A percentile compares a stretch with the other conserved stretches of the same genome.
phyloP scores from a whole-genome alignment of 2,329 filamentous ascomycete species.

The Gnomoniopsis sp. region DNA sequence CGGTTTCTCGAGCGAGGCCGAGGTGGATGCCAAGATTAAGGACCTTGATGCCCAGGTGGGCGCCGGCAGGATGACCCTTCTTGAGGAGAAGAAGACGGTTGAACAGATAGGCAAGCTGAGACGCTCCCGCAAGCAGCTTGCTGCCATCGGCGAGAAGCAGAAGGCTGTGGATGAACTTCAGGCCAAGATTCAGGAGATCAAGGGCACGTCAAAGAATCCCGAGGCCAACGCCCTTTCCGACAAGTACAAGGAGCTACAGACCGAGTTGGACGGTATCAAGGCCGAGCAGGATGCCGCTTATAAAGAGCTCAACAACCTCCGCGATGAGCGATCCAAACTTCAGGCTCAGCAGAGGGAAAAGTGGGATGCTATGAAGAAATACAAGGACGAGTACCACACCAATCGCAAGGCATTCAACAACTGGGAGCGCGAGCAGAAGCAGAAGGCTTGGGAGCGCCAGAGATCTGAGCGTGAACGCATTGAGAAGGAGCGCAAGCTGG shows the following conservation, averaged over 20 bases:
- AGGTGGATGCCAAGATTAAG: conserved; percentile 80
- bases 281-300: conserved; percentile 86
- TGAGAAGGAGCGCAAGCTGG: conserved; percentile 70
- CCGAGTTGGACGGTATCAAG: conserved; percentile 86
- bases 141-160: conserved; percentile 77
- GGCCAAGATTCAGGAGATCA: conserved; percentile 82
- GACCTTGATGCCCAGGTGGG: conserved; percentile 82
- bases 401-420: conserved; percentile 78
- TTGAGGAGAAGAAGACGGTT: conserved; percentile 95
- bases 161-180: conserved; percentile 87
- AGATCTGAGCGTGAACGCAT: conserved; percentile 76
- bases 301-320: conserved; percentile 80
- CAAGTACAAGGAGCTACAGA: conserved; percentile 78
- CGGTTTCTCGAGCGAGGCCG: conserved; percentile 81
- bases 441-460: conserved; percentile 71
- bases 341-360: conserved; percentile 85
- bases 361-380: conserved; percentile 73
- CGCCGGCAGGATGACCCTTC: conserved; percentile 86
- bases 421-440: conserved; percentile 80
- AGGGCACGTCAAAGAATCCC: conserved; percentile 86
- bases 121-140: conserved; percentile 90
- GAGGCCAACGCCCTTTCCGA: conserved; percentile 86
- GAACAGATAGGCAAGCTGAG: conserved; percentile 76
- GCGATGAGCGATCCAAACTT: conserved; percentile 81
- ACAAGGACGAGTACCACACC: conserved; percentile 86